Percentiles rank a stretch among this genome's conserved stretches.
Evolutionary conservation across 1,284 basidiomycete genomes (phyloP).

Genomic region (Malassezia sympodialis): DNA sequence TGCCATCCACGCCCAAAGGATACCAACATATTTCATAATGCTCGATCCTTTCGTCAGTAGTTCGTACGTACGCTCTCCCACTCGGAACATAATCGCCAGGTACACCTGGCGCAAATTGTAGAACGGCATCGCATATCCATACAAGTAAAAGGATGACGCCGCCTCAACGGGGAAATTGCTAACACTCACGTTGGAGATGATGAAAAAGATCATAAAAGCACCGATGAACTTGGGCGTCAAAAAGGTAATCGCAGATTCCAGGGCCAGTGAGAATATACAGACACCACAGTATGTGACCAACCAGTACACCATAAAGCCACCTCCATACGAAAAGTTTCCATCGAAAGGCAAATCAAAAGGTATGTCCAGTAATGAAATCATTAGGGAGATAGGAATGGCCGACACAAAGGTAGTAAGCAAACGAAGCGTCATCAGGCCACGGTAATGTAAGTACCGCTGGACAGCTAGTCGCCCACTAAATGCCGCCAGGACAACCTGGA

Average conservation of each 20-base stretch:
- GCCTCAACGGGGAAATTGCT: slow-evolving; percentile 30
- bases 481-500: slow-evolving; percentile 35
- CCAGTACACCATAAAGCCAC: slow-evolving; percentile 41
- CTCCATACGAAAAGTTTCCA: slow-evolving; percentile 30
- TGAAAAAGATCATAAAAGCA: slow-evolving; percentile 30
- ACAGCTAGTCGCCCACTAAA: slow-evolving; percentile 25
- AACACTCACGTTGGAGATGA: slow-evolving; percentile 38
- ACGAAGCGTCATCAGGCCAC: slow-evolving; percentile 32
- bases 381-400: slow-evolving; percentile 35
- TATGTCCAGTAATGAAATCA: slow-evolving; percentile 37
- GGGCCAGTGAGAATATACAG: slow-evolving; percentile 28
- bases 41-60: slow-evolving; percentile 5
- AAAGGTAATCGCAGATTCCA: slow-evolving; percentile 32
- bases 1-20: slow-evolving; percentile 38
- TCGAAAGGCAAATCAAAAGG: slow-evolving; percentile 37
- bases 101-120: slow-evolving; percentile 35
- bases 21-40: slow-evolving; percentile 38
- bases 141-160: slow-evolving; percentile 27
- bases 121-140: slow-evolving; percentile 40
- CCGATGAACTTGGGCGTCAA: slow-evolving; percentile 34
- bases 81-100: slow-evolving; percentile 35
- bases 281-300: slow-evolving; percentile 29
- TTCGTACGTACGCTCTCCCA: slow-evolving; percentile 21
- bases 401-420: slow-evolving; percentile 21
- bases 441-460: slow-evolving; percentile 26